A percentile compares a stretch with the other conserved stretches of the same genome.
phyloP scores from a whole-genome alignment of 2,329 filamentous ascomycete genomes.

The Cucurbitaria berberidis region DNA sequence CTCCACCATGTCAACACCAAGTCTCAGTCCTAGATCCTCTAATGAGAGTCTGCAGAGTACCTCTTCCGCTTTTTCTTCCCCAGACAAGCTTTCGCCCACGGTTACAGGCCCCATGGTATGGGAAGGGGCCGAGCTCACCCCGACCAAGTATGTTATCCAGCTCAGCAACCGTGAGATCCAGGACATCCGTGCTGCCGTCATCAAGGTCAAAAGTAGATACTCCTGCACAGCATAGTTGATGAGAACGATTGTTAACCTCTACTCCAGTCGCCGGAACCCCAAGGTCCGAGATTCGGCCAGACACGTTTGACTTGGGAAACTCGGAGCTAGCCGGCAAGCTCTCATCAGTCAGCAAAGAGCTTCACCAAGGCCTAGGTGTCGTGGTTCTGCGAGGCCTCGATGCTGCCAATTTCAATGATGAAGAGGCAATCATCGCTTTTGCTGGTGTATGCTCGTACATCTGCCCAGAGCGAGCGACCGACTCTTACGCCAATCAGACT shows the following conservation, averaged over 20 bases:
- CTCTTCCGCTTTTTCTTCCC: conserved; percentile 29
- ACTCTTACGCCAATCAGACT: conserved; percentile 48
- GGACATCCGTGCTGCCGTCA: conserved; percentile 40
- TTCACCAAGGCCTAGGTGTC: conserved; percentile 40
- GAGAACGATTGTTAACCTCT: conserved; percentile 1
- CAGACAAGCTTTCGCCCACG: conserved; percentile 38
- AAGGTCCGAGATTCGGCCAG: conserved; percentile 25
- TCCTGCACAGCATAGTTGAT: background rate
- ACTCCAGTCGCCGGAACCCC: conserved; percentile 25
- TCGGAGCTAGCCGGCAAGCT: conserved; percentile 33
- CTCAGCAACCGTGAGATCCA: conserved; percentile 34
- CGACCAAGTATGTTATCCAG: conserved; percentile 35
- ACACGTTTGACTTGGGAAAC: conserved; percentile 37
- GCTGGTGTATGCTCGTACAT: conserved; percentile 42
- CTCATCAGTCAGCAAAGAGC: conserved; percentile 30
- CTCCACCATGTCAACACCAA: conserved; percentile 31
- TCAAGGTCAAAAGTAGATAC: conserved; percentile 40
- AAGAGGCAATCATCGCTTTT: conserved; percentile 47
- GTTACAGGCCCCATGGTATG: conserved; percentile 44
- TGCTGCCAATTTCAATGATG: conserved; percentile 42
- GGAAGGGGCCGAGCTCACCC: conserved; percentile 35
- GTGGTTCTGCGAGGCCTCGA: conserved; percentile 43
- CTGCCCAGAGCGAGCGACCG: conserved; percentile 41
- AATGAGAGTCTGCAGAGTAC: conserved; percentile 40
- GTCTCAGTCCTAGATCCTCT: conserved; percentile 38